phyloP scores from a whole-genome alignment of 1,139 yeast genomes.

The Kodamaea derodonti region DNA sequence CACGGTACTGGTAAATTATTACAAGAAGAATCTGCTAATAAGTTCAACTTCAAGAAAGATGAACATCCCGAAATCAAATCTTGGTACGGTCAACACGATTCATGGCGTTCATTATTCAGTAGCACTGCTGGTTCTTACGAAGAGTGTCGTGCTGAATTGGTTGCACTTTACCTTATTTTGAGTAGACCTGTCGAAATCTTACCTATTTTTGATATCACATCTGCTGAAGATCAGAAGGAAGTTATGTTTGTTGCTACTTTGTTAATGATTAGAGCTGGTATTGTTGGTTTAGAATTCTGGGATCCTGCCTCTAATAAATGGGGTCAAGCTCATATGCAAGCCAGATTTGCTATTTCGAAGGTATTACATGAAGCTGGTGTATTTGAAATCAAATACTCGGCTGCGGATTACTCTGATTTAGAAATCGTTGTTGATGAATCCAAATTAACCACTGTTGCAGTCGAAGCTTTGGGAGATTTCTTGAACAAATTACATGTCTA shows the following conservation, averaged over 20 bases:
- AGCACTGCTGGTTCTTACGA: constrained; percentile 81
- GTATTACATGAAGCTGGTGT: constrained; percentile 69
- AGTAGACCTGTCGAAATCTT: constrained; percentile 56
- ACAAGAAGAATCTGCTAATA: constrained; percentile 58
- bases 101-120: constrained; percentile 88
- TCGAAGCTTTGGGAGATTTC: constrained; percentile 68
- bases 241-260: constrained; percentile 65
- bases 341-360: constrained; percentile 80
- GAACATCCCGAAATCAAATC: constrained; percentile 65
- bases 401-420: constrained; percentile 55
- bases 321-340: constrained; percentile 98
- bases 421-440: constrained; percentile 54
- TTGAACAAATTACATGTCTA: constrained; percentile 69
- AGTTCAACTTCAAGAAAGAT: constrained; percentile 64
- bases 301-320: constrained; percentile 76
- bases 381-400: constrained; percentile 48
- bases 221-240: constrained; percentile 55
- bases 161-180: constrained; percentile 76
- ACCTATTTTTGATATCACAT: constrained; percentile 65
- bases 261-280: constrained; percentile 86
- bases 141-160: constrained; percentile 90
- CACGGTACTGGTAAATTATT: constrained; percentile 87
- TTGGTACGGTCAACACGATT: constrained; percentile 74
- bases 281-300: constrained; percentile 79
- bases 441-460: constrained; percentile 66